phyloP scores from a whole-genome alignment of 768 basidiomycete species.

The Lenzites betulinus region DNA sequence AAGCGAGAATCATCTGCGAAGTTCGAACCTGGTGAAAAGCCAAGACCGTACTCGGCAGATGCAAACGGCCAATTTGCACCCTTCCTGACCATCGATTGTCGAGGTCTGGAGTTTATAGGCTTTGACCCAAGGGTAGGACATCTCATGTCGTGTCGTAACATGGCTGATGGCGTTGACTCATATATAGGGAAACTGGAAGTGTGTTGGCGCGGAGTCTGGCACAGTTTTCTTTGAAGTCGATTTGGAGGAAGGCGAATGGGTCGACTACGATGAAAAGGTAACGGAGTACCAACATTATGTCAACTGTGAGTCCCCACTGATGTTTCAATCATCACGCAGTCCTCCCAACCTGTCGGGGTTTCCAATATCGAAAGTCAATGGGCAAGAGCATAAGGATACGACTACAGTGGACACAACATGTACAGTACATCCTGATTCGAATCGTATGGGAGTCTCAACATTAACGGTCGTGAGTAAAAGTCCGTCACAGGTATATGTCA shows the following conservation, averaged over 20 bases:
- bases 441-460: too few relatives aligned
- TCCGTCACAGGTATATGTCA: too few relatives aligned
- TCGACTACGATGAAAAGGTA: slow-evolving; percentile 92
- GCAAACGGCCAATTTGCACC: slow-evolving; percentile 61
- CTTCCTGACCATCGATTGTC: slow-evolving; percentile 76
- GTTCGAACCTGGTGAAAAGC: slow-evolving; percentile 56
- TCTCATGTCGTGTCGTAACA: not conserved
- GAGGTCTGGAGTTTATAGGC: slow-evolving; percentile 79
- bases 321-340: slow-evolving; percentile 39
- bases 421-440: not conserved
- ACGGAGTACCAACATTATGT: slow-evolving; percentile 9
- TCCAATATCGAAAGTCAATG: slow-evolving; percentile 67
- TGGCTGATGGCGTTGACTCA: not conserved
- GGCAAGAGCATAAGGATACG: slow-evolving; percentile 53
- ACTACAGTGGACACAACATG: not conserved
- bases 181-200: slow-evolving; percentile 75
- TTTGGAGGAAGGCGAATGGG: slow-evolving; percentile 71
- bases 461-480: not conserved
- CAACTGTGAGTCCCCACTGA: not conserved
- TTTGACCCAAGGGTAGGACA: slow-evolving; percentile 71
- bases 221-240: slow-evolving; percentile 67
- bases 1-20: slow-evolving; percentile 83
- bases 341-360: slow-evolving; percentile 66
- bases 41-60: slow-evolving; percentile 60
- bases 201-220: slow-evolving; percentile 58